Evolutionary conservation across 2,329 filamentous ascomycete species (phyloP).

Genomic region (Aspergillus sp.): DNA sequence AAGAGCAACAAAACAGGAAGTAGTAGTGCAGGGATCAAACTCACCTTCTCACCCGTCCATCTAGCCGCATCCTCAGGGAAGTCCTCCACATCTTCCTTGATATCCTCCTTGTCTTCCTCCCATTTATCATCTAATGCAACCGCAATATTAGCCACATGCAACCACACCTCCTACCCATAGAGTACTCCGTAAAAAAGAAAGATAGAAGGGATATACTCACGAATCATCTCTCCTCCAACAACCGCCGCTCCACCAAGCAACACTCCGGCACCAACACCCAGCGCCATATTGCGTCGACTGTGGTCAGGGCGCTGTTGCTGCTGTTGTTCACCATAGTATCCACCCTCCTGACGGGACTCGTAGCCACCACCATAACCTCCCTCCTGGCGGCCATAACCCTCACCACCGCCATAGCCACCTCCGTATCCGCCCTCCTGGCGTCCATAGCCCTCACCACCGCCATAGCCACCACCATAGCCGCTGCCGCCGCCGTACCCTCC

Average conservation of each 20-base stretch:
- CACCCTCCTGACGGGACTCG: conserved; percentile 15
- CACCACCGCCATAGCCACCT: conserved; percentile 2
- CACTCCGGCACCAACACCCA: conserved; percentile 45
- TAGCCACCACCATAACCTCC: conserved; percentile 19
- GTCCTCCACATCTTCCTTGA: conserved; percentile 41
- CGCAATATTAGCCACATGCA: too few relatives aligned
- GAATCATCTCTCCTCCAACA: conserved; percentile 47
- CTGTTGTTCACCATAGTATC: conserved; percentile 12
- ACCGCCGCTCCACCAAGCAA: conserved; percentile 43
- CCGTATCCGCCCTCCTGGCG: conserved; percentile 18
- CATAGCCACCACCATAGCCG: not conserved
- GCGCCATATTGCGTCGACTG: conserved; percentile 23
- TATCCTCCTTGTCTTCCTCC: conserved; percentile 34
- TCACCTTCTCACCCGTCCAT: conserved; percentile 46
- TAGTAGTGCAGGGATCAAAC: not conserved
- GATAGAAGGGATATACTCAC: conserved; percentile 25
- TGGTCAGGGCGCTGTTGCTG: conserved; percentile 22
- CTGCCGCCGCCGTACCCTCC: too few relatives aligned
- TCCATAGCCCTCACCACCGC: conserved; percentile 6
- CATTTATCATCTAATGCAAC: conserved; percentile 33
- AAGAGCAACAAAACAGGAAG: not conserved
- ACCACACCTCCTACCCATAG: too few relatives aligned
- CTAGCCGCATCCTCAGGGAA: conserved; percentile 47
- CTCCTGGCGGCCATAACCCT: conserved; percentile 18
- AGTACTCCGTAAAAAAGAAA: not conserved